A percentile compares a stretch with the other conserved stretches of the same genome.
Conservation (phyloP, 1,284 basidiomycete species). For the Kalmanozyma brasiliensis region DNA sequence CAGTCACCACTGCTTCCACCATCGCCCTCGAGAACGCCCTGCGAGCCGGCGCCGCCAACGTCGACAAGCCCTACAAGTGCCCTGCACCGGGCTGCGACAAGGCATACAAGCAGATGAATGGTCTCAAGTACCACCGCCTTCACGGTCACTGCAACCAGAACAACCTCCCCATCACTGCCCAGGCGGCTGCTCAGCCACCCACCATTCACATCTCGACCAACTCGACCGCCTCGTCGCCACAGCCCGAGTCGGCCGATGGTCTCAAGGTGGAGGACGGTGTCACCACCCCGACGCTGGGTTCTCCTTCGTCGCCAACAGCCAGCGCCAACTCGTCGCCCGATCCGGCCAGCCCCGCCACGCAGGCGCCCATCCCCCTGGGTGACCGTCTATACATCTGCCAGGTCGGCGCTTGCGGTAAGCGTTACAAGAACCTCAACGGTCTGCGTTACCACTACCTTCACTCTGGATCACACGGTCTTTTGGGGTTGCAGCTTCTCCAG, state of each 20-base stretch:
- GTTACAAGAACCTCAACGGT: conserved; percentile 83
- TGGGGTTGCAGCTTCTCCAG: conserved; percentile 66
- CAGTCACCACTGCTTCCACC: conserved; percentile 35
- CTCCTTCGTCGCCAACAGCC: conserved; percentile 30
- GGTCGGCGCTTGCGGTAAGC: conserved; percentile 77
- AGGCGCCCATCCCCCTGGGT: conserved; percentile 32
- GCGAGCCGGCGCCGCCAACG: conserved; percentile 33
- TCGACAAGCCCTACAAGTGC: conserved; percentile 90
- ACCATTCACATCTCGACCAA: conserved; percentile 43
- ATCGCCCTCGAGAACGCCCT: conserved; percentile 33
- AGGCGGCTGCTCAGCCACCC: conserved; percentile 44
- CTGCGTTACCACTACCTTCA: conserved; percentile 93
- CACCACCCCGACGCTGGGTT: conserved; percentile 13
- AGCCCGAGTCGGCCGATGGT: conserved; percentile 42
- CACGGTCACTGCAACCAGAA: conserved; percentile 81
- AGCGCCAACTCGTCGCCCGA: conserved; percentile 33
- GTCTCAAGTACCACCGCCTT: conserved; percentile 95
- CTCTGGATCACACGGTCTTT: conserved; percentile 81
- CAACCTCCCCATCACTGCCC: conserved; percentile 47
- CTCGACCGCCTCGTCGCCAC: conserved; percentile 37
- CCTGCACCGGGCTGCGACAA: conserved; percentile 98
- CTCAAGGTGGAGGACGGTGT: conserved; percentile 42
- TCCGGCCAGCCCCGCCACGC: conserved; percentile 33
- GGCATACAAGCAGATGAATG: conserved; percentile 96
- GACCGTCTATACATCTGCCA: conserved; percentile 64